phyloP scores from a whole-genome alignment of 2,329 filamentous ascomycete genomes.

The Colletotrichum ledebouriae region DNA sequence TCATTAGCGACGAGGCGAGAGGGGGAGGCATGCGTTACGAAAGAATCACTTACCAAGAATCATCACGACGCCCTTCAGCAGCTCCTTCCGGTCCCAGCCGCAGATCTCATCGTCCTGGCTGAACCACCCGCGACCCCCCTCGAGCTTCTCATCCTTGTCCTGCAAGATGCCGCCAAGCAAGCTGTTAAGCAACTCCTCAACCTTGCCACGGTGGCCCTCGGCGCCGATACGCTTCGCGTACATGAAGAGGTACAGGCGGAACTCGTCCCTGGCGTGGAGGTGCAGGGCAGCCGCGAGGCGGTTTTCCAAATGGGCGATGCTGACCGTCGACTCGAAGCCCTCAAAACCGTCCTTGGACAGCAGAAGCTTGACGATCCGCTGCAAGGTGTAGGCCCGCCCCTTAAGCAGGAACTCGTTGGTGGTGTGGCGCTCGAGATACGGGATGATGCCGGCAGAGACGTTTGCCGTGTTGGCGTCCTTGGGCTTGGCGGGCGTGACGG shows the following conservation, averaged over 20 bases:
- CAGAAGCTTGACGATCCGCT: conserved; percentile 90
- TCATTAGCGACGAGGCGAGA: conserved; percentile 49
- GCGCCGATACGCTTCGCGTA: conserved; percentile 96
- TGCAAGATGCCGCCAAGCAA: conserved; percentile 80
- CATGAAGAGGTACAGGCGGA: conserved; percentile 95
- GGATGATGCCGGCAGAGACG: conserved; percentile 92
- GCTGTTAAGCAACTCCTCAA: conserved; percentile 89
- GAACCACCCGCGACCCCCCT: conserved; percentile 71
- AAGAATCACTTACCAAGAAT: conserved; percentile 80
- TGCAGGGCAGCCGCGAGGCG: conserved; percentile 90
- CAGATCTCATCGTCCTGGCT: conserved; percentile 80
- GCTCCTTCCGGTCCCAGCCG: conserved; percentile 89
- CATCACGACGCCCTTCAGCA: conserved; percentile 91
- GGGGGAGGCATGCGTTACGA: not conserved
- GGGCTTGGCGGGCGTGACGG: conserved; percentile 61
- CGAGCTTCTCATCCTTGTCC: conserved; percentile 65
- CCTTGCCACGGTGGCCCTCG: conserved; percentile 87
- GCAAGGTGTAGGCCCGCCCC: conserved; percentile 90
- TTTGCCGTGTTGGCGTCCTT: conserved; percentile 66
- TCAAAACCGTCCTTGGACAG: conserved; percentile 93
- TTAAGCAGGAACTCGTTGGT: conserved; percentile 93
- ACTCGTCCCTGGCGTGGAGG: conserved; percentile 89
- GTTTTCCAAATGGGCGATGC: conserved; percentile 95
- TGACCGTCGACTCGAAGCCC: conserved; percentile 89
- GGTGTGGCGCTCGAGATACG: conserved; percentile 92